Conservation (phyloP, 306 rosid genomes). For the Erythrophleum fordii region DNA sequence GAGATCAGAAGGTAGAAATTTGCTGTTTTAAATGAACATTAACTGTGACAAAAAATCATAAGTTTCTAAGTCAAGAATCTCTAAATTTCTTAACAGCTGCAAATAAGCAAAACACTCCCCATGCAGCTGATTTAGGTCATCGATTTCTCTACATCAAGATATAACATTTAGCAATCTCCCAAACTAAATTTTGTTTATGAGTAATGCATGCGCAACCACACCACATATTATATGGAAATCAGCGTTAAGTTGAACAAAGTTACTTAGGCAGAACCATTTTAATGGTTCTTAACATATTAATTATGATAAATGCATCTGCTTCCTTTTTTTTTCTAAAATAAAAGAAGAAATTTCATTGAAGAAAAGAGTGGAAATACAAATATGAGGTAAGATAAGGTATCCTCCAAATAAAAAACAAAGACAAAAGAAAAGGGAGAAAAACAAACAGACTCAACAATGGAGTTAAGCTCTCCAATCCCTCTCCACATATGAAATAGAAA, state of each 20-base stretch:
- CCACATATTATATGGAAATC: conserved; percentile 25
- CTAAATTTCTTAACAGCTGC: conserved; percentile 21
- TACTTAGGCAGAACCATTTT: conserved; percentile 5
- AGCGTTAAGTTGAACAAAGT: conserved; percentile 18
- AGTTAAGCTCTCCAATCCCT: background rate
- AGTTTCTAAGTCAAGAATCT: conserved; percentile 22
- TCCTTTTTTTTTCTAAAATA: background rate
- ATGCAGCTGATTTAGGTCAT: conserved; percentile 18
- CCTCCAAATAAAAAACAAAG: background rate
- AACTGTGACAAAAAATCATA: background rate
- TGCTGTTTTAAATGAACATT: conserved; percentile 4
- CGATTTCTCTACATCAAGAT: conserved; percentile 20
- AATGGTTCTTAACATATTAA: conserved; percentile 15
- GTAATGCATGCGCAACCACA: conserved; percentile 28
- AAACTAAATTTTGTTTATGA: background rate
- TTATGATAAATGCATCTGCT: conserved; percentile 12
- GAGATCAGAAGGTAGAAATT: conserved; percentile 11
- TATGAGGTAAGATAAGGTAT: background rate
- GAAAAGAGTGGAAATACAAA: background rate
- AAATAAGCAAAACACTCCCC: conserved; percentile 22
- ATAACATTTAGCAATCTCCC: conserved; percentile 10
- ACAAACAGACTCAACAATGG: background rate
- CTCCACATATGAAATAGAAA: background rate
- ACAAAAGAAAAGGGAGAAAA: background rate
- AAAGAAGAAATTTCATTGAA: background rate